Percentiles rank a stretch among this genome's conserved stretches.
These are phyloP conservation scores for Microstegium vimineum DNA, from an alignment of 176 grass and related monocot species.

Conservation along the genomic window DNA sequence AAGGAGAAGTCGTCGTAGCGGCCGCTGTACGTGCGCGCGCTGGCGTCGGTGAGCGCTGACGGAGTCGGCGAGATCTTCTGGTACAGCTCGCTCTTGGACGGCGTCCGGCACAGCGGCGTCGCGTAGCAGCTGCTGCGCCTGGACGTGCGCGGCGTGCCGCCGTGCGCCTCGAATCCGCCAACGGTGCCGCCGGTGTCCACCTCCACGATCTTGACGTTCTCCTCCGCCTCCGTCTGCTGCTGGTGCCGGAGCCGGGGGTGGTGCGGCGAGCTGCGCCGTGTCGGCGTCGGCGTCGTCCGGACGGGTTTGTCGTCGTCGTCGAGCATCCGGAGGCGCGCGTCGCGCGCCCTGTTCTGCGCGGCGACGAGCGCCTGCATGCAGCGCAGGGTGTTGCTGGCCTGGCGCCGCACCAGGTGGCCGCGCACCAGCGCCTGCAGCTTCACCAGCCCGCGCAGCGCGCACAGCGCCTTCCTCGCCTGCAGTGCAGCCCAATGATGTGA, in stretches of 20 bases:
- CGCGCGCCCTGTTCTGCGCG: slow-evolving; percentile 53
- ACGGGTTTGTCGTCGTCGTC: slow-evolving; percentile 39
- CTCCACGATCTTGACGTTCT: slow-evolving; percentile 80
- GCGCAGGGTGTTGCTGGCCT: slow-evolving; percentile 67
- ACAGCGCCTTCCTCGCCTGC: slow-evolving; percentile 90
- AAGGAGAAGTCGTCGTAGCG: slow-evolving; percentile 76
- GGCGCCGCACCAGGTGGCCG: slow-evolving; percentile 64
- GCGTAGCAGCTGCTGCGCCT: slow-evolving; percentile 45
- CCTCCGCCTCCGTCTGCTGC: no score
- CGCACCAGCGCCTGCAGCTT: slow-evolving; percentile 90
- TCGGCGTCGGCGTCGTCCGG: slow-evolving; percentile 33
- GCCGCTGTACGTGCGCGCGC: slow-evolving; percentile 54
- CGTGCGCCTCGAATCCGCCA: background rate
- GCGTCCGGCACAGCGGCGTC: slow-evolving; percentile 54
- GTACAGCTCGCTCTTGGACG: slow-evolving; percentile 43
- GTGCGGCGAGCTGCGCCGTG: slow-evolving; percentile 38
- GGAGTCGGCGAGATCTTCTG: slow-evolving; percentile 54
- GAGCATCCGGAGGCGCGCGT: slow-evolving; percentile 35
- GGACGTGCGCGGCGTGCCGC: slow-evolving; percentile 24
- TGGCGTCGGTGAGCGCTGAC: slow-evolving; percentile 60
- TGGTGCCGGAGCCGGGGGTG: slow-evolving; percentile 46
- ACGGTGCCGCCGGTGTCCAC: slow-evolving; percentile 59
- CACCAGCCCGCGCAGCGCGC: slow-evolving; percentile 72
- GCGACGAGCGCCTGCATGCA: slow-evolving; percentile 85
- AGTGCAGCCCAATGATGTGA: background rate